Percentiles rank a stretch among this genome's conserved stretches.
These are phyloP conservation scores for Saprolegnia diclina DNA, from an alignment of 352 stramenopile genomes.

Conservation along the genomic window DNA sequence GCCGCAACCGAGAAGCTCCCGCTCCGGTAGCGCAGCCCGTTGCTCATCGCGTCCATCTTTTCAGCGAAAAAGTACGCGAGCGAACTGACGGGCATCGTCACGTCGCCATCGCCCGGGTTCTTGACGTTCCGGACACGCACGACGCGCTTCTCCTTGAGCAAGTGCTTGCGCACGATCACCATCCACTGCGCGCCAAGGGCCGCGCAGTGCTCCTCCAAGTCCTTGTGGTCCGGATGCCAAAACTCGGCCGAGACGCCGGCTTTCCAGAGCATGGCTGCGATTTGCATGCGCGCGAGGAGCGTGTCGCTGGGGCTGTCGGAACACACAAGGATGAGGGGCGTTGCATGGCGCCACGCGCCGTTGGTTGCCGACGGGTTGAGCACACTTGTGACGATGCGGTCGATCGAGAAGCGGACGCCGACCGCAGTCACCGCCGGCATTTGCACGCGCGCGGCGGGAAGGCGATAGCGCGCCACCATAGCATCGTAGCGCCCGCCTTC, in stretches of 20 bases:
- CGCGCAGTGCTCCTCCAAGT: constrained; percentile 76
- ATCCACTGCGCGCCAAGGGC: constrained; percentile 75
- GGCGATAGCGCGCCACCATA: constrained; percentile 76
- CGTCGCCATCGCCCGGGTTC: constrained; percentile 58
- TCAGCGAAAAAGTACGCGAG: constrained; percentile 65
- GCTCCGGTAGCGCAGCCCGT: neutral
- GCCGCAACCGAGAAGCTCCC: neutral
- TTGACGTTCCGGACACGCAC: constrained; percentile 75
- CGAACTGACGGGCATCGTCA: constrained; percentile 53
- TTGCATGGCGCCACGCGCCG: constrained; percentile 5
- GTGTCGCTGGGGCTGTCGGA: constrained; percentile 70
- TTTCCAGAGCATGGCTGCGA: constrained; percentile 67
- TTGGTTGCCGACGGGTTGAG: constrained; percentile 23
- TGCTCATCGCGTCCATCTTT: constrained; percentile 5
- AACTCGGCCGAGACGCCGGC: constrained; percentile 72
- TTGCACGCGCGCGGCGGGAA: constrained; percentile 72
- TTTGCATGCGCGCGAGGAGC: constrained; percentile 70
- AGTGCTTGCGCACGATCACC: constrained; percentile 79
- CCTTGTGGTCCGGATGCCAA: constrained; percentile 74
- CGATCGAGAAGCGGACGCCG: constrained; percentile 77
- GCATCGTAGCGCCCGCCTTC: constrained; percentile 80
- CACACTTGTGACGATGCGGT: constrained; percentile 78
- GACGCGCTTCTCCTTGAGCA: constrained; percentile 79
- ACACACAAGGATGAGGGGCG: constrained; percentile 54
- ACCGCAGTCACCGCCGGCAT: constrained; percentile 63